Evolutionary conservation across 805 yeast species (phyloP).

Genomic region (Huiozyma naganishii): DNA sequence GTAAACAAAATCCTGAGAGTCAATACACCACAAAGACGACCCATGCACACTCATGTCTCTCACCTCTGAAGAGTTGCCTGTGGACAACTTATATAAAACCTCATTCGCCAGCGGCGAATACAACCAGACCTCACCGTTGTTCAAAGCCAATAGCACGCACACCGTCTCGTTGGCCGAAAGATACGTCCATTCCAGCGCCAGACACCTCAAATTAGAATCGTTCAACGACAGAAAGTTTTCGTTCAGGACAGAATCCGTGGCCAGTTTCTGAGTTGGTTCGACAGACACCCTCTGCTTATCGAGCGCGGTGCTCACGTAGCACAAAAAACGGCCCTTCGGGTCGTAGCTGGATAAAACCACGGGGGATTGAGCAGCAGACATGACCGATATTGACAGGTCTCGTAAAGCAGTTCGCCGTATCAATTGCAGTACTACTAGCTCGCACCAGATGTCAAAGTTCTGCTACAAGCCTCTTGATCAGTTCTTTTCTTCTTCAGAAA

Average conservation of each 20-base stretch:
- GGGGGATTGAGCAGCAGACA: conserved; percentile 7
- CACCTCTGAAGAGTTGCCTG: conserved; percentile 37
- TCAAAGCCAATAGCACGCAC: conserved; percentile 50
- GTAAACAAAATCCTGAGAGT: conserved; percentile 43
- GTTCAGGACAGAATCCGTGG: conserved; percentile 28
- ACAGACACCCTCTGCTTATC: conserved; percentile 63
- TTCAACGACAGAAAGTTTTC: conserved; percentile 20
- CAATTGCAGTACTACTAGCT: background rate
- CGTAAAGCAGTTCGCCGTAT: conserved; percentile 5
- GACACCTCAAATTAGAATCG: conserved; percentile 15
- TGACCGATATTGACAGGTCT: conserved; percentile 6
- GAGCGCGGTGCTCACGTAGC: conserved; percentile 54
- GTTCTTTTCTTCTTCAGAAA: background rate
- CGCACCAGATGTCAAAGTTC: conserved; percentile 5
- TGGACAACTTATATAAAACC: conserved; percentile 40
- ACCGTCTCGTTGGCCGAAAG: conserved; percentile 30
- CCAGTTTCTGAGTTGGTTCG: conserved; percentile 33
- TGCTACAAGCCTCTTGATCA: background rate
- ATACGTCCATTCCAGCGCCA: conserved; percentile 17
- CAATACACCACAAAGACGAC: conserved; percentile 48
- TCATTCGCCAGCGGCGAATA: conserved; percentile 60
- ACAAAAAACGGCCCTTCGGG: conserved; percentile 48
- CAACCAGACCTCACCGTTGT: conserved; percentile 50
- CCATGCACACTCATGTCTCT: conserved; percentile 33
- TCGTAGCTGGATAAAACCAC: conserved; percentile 42